Evolutionary conservation across 306 rosid species (phyloP).

Genomic region (Vigna unguiculata): DNA sequence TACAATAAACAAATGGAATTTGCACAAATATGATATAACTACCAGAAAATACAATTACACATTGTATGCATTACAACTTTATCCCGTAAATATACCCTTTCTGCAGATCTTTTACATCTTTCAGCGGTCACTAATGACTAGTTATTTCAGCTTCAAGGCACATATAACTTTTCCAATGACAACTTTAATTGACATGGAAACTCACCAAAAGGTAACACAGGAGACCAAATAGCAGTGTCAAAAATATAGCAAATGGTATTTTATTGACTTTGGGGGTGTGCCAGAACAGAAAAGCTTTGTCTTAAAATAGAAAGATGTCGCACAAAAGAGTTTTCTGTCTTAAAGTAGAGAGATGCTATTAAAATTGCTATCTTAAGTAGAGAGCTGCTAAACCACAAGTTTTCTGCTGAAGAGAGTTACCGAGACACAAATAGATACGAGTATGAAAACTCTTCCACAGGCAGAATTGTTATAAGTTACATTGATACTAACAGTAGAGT

Average conservation of each 20-base stretch:
- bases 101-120: not conserved
- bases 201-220: conserved; percentile 17
- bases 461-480: conserved; percentile 13
- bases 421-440: conserved; percentile 16
- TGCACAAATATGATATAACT: conserved; percentile 14
- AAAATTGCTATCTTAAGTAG: not conserved
- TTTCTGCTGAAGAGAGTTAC: not conserved
- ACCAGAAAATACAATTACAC: conserved; percentile 34
- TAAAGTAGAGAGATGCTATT: not conserved
- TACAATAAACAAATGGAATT: conserved; percentile 28
- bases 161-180: conserved; percentile 17
- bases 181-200: not conserved
- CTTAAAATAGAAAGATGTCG: not conserved
- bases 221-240: conserved; percentile 8
- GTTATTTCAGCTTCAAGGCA: conserved; percentile 22
- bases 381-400: not conserved
- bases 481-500: conserved; percentile 3
- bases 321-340: not conserved
- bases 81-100: conserved; percentile 4
- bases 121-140: conserved; percentile 19
- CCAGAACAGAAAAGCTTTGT: not conserved
- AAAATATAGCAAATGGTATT: not conserved
- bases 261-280: not conserved
- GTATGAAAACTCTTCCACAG: conserved; percentile 30
- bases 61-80: conserved; percentile 11